Evolutionary conservation across 1,284 basidiomycete species (phyloP), one percentile per base, ranked within the genome.

Genomic region (Sanghuangporus baumii): DNA sequence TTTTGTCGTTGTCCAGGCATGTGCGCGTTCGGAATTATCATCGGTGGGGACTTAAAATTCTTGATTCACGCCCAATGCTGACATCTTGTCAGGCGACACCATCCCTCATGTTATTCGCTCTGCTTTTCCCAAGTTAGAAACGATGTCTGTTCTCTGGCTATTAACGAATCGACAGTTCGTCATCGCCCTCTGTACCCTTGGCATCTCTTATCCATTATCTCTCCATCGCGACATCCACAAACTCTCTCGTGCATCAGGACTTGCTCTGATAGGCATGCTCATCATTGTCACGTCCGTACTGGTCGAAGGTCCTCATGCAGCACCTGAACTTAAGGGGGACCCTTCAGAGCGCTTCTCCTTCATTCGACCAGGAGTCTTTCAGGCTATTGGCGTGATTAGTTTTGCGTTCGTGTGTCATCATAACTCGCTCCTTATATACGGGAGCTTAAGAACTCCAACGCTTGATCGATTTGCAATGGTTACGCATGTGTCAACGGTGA

Each of bases 141-240:
- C 74, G 65, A 87, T 85, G 70, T 87, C 91, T 62, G 76, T 95
- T 59, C 81, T 94, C 62, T 85, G 79, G 34, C 76, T 96, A 64
- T 80, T 99, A 71, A 82, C 89, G 57, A 90, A 95, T 72, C 89
- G 97, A 47, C 86, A 92, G 71, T 94, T 97, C 74, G 81, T 98
- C 73, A 95, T 96, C 67, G 79, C 85, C 59, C 79, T 95, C 57
- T 91, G 90, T 76, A 97, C 94, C 1, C 75, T 92, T 61, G 85
- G 87, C 69, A 87, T 98, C 62, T 96, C 95, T 4, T 99, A 95
- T 72, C 97, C 97, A 0, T 84, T 99, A 40, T 96, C 93, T 4
- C 83, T 99, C 18, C 94, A 99, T 73, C 91, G 96, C 59, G 94
- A 98, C 74, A 99, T 99, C 69, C 93, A 97, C 76, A 98, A 97